Conservation (phyloP, 345 rosid genomes). For the Brassica incana region DNA sequence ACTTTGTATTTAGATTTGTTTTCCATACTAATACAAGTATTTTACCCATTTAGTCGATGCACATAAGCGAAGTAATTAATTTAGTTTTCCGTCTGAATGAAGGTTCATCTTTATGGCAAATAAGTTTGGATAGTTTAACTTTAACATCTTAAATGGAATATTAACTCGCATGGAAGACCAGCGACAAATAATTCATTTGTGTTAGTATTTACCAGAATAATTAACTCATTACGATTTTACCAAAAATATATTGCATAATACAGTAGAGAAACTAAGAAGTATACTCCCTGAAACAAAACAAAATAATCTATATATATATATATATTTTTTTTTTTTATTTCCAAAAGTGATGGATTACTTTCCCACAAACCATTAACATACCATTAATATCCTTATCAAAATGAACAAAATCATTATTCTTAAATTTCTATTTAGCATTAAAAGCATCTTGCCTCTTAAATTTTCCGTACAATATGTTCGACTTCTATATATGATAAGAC, state of each 20-base stretch:
- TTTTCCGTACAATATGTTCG: slow-evolving; percentile 8
- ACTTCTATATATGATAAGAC: slow-evolving; percentile 17
- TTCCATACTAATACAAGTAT: neutral
- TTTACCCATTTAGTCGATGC: neutral
- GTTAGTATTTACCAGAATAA: neutral
- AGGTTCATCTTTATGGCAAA: neutral
- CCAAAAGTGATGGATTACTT: too few relatives aligned
- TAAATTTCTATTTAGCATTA: neutral
- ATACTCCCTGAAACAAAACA: too few relatives aligned
- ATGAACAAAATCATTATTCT: neutral
- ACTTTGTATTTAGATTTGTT: slow-evolving; percentile 16
- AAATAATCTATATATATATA: too few relatives aligned
- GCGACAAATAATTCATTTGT: neutral
- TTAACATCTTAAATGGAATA: neutral
- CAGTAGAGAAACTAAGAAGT: too few relatives aligned
- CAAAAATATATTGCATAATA: too few relatives aligned
- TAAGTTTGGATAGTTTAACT: neutral
- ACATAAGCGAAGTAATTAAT: neutral
- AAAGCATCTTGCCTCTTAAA: neutral
- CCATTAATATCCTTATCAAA: slow-evolving; percentile 12
- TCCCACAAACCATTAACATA: neutral
- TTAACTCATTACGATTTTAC: too few relatives aligned
- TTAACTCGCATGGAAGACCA: slow-evolving; percentile 3
- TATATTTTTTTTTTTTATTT: too few relatives aligned
- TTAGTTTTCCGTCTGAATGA: neutral